Conservation (phyloP, 495 filamentous ascomycete genomes). For the Tuber microsphaerosporum region DNA sequence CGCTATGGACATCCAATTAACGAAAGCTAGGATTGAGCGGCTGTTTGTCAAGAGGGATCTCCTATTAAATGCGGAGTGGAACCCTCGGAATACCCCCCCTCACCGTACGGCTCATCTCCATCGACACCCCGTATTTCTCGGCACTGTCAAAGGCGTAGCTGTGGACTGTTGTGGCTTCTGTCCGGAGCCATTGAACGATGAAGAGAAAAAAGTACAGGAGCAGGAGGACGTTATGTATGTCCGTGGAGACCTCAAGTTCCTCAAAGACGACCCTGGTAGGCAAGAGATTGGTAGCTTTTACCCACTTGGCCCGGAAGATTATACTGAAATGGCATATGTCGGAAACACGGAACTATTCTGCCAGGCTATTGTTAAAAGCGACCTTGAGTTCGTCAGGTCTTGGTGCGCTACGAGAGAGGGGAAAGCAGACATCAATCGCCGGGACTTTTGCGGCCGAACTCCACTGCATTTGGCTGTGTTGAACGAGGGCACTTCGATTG, state of each 20-base stretch:
- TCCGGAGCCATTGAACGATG: constrained; percentile 58
- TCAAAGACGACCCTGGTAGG: constrained; percentile 70
- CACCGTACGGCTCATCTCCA: constrained; percentile 66
- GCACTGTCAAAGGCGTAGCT: constrained; percentile 59
- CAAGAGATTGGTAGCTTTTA: constrained; percentile 69
- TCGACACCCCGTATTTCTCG: constrained; percentile 62
- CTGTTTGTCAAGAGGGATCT: constrained; percentile 70
- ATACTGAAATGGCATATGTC: constrained; percentile 73
- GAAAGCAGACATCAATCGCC: constrained; percentile 50
- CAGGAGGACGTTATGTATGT: constrained; percentile 67
- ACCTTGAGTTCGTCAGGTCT: constrained; percentile 58
- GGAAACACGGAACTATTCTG: constrained; percentile 64
- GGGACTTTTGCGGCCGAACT: constrained; percentile 74
- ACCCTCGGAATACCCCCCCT: constrained; percentile 51
- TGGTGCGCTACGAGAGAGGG: constrained; percentile 58
- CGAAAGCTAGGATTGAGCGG: constrained; percentile 54
- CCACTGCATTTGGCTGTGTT: constrained; percentile 69
- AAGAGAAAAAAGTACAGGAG: constrained; percentile 61
- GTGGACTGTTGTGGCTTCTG: constrained; percentile 74
- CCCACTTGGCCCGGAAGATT: constrained; percentile 71
- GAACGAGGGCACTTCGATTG: constrained; percentile 57
- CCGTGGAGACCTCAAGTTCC: constrained; percentile 60
- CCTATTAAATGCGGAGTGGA: constrained; percentile 83
- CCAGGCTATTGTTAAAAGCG: constrained; percentile 65
- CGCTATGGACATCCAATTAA: not conserved